Evolutionary conservation across 805 yeast genomes (phyloP).

Genomic region (Metschnikowia peoriensis): DNA sequence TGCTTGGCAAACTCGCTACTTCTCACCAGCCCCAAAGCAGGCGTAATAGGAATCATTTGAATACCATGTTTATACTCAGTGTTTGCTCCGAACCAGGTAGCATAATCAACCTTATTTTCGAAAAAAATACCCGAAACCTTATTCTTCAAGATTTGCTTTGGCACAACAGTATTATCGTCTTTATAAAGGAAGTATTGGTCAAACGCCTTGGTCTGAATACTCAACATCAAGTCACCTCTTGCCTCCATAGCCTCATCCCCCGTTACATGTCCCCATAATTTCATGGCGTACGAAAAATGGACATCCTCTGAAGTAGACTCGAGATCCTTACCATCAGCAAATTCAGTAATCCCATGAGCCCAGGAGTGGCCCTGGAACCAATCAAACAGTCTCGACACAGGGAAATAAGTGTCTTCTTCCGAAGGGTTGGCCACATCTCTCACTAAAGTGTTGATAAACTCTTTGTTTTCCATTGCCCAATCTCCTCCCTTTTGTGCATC

Average conservation of each 20-base stretch:
- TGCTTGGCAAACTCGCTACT: slow-evolving; percentile 40
- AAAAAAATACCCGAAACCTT: slow-evolving; percentile 67
- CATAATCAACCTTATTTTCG: slow-evolving; percentile 70
- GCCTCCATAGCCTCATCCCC: slow-evolving; percentile 52
- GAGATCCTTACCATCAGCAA: slow-evolving; percentile 69
- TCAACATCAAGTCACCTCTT: slow-evolving; percentile 58
- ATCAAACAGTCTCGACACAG: slow-evolving; percentile 64
- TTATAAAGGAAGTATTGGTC: slow-evolving; percentile 52
- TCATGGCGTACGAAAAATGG: slow-evolving; percentile 65
- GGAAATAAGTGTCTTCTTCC: slow-evolving; percentile 53
- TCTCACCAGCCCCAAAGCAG: slow-evolving; percentile 57
- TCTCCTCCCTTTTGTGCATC: slow-evolving; percentile 59
- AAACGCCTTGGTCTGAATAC: slow-evolving; percentile 54
- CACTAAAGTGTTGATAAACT: slow-evolving; percentile 59
- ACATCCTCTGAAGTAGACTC: slow-evolving; percentile 73
- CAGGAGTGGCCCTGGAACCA: slow-evolving; percentile 75
- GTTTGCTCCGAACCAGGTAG: slow-evolving; percentile 65
- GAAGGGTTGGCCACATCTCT: slow-evolving; percentile 71
- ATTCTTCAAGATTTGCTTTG: slow-evolving; percentile 50
- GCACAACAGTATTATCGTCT: slow-evolving; percentile 45
- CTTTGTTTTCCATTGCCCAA: slow-evolving; percentile 48
- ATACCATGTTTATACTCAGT: slow-evolving; percentile 72
- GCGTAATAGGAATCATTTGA: slow-evolving; percentile 74
- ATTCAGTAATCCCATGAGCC: slow-evolving; percentile 65
- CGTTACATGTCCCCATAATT: slow-evolving; percentile 62